Percentiles rank a stretch among this genome's conserved stretches.
Evolutionary conservation across 2,329 filamentous ascomycete species (phyloP).

Genomic region (Aureobasidium sp.): DNA sequence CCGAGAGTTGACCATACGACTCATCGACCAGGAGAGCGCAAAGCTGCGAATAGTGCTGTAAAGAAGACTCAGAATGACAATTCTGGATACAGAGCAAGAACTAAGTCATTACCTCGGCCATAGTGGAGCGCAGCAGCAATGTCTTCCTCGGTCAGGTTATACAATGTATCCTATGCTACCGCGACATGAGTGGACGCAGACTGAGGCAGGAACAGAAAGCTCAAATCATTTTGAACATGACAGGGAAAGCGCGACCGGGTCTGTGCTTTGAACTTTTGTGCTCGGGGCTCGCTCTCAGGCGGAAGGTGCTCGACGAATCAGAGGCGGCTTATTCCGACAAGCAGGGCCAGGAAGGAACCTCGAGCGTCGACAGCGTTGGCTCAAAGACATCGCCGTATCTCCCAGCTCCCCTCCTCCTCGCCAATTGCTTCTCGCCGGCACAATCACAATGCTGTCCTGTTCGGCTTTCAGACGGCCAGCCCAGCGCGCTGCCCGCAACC

Average conservation of each 20-base stretch:
- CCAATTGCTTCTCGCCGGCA: constrained; percentile 20
- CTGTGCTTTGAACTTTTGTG: background rate
- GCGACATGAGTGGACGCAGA: constrained; percentile 13
- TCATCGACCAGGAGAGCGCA: constrained; percentile 85
- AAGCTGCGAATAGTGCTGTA: constrained; percentile 76
- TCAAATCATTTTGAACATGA: background rate
- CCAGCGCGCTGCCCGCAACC: constrained; percentile 54
- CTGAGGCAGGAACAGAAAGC: background rate
- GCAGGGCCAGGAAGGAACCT: constrained; percentile 9
- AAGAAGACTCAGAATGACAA: constrained; percentile 22
- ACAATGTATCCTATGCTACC: constrained; percentile 3
- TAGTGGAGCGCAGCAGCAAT: constrained; percentile 21
- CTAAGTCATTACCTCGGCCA: constrained; percentile 17
- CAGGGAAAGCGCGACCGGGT: constrained; percentile 1
- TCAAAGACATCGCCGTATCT: constrained; percentile 8
- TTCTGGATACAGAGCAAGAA: background rate
- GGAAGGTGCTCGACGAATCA: constrained; percentile 2
- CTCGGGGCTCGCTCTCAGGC: background rate
- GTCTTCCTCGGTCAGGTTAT: constrained; percentile 32
- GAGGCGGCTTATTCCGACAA: constrained; percentile 9
- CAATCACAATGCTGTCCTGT: constrained; percentile 55
- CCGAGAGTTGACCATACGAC: constrained; percentile 82
- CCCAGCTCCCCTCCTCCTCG: constrained; percentile 17
- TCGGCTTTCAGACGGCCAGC: constrained; percentile 57
- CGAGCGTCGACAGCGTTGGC: constrained; percentile 12